Evolutionary conservation across 2,329 filamentous ascomycete species (phyloP).

Genomic region (Aspergillus hortae): DNA sequence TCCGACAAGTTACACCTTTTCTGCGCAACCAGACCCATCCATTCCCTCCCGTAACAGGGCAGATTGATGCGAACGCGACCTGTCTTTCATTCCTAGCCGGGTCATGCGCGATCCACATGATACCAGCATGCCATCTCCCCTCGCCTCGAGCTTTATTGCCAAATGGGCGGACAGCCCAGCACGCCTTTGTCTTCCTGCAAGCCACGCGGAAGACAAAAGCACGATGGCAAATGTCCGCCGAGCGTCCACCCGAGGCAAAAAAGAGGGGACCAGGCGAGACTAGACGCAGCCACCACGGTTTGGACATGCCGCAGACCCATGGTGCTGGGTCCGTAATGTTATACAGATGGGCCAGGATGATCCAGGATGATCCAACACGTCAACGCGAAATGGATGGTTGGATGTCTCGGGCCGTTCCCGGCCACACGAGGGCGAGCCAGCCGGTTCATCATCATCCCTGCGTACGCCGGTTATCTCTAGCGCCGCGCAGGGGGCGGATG

Average conservation of each 20-base stretch:
- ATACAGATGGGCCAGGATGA: slow-evolving; percentile 9
- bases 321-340: slow-evolving; percentile 12
- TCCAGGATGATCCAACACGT: slow-evolving; percentile 14
- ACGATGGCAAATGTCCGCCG: not conserved
- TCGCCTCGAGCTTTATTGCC: no score
- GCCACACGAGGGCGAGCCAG: slow-evolving; percentile 5
- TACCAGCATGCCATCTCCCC: not conserved
- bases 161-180: no score
- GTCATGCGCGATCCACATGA: not conserved
- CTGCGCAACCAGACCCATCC: not conserved
- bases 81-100: not conserved
- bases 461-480: no score
- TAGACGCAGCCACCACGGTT: slow-evolving; percentile 14
- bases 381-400: slow-evolving; percentile 1
- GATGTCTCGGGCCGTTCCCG: slow-evolving; percentile 20
- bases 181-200: not conserved
- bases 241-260: not conserved
- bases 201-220: not conserved
- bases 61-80: not conserved
- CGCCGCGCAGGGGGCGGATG: not conserved
- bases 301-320: slow-evolving; percentile 14
- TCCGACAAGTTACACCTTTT: not conserved
- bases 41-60: not conserved
- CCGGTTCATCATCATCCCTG: not conserved
- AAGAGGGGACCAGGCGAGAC: slow-evolving; percentile 7